Evolutionary conservation across 768 basidiomycete species (phyloP).

Genomic region (Psilocybe cyanescens): DNA sequence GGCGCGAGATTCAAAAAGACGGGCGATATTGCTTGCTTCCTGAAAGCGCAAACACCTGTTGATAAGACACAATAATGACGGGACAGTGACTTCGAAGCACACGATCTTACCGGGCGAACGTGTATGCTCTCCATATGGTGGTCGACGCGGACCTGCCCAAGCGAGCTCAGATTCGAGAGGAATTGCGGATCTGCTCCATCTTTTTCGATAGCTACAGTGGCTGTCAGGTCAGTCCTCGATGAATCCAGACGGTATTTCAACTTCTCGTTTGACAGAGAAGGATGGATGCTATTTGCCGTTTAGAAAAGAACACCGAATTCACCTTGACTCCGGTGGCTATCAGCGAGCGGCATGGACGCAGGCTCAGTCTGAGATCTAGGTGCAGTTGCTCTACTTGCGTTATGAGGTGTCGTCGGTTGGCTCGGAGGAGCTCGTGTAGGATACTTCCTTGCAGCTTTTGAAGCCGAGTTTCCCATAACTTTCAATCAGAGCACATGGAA

Average conservation of each 20-base stretch:
- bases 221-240: neutral
- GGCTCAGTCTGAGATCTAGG: conserved; percentile 1
- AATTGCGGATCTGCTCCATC: conserved; percentile 79
- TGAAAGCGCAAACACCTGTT: conserved; percentile 7
- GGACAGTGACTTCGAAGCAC: neutral
- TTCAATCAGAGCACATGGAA: conserved; percentile 4
- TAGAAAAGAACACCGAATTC: neutral
- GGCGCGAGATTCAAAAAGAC: conserved; percentile 56
- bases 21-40: conserved; percentile 33
- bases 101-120: conserved; percentile 37
- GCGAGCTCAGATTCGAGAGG: conserved; percentile 59
- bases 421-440: conserved; percentile 31
- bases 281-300: neutral
- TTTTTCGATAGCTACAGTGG: conserved; percentile 53
- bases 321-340: conserved; percentile 27
- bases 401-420: conserved; percentile 4
- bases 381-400: neutral
- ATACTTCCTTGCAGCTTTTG: conserved; percentile 61
- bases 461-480: conserved; percentile 63
- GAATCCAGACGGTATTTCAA: neutral
- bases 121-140: conserved; percentile 58
- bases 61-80: conserved; percentile 8
- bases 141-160: conserved; percentile 75
- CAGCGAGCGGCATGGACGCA: conserved; percentile 18
- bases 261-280: neutral